Evolutionary conservation across 306 rosid genomes (phyloP).

Genomic region (Hylodesmum podocarpum): DNA sequence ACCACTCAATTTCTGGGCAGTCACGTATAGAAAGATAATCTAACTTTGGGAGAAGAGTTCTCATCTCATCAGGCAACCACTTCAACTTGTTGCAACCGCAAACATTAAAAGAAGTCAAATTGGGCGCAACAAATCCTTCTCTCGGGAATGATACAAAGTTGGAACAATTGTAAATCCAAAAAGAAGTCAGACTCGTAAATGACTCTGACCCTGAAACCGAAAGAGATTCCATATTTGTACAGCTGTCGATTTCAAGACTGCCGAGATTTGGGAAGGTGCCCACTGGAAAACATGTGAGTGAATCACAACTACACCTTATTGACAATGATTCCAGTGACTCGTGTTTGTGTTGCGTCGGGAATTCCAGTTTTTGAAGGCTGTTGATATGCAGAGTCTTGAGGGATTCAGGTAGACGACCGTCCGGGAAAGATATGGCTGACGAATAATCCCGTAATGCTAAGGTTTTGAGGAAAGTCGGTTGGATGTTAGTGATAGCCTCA

Average conservation of each 20-base stretch:
- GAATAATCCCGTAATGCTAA: no score
- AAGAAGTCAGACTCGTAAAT: neutral
- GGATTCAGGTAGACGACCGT: neutral
- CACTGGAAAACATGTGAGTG: neutral
- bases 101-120: no score
- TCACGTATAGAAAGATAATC: no score
- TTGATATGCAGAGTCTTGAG: neutral
- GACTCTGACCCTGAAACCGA: neutral
- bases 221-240: neutral
- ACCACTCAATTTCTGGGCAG: no score
- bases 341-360: neutral
- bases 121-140: no score
- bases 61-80: no score
- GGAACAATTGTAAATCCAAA: rapidly evolving
- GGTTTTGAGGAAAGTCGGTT: no score
- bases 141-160: neutral
- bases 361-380: neutral
- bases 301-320: neutral
- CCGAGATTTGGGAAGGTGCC: neutral
- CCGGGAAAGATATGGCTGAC: neutral
- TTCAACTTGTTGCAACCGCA: no score
- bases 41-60: no score
- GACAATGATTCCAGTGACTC: neutral
- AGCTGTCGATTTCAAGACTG: rapidly evolving
- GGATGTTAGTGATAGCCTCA: no score